Conservation (phyloP, 2,329 filamentous ascomycete genomes). For the Diaporthe longicolla region DNA sequence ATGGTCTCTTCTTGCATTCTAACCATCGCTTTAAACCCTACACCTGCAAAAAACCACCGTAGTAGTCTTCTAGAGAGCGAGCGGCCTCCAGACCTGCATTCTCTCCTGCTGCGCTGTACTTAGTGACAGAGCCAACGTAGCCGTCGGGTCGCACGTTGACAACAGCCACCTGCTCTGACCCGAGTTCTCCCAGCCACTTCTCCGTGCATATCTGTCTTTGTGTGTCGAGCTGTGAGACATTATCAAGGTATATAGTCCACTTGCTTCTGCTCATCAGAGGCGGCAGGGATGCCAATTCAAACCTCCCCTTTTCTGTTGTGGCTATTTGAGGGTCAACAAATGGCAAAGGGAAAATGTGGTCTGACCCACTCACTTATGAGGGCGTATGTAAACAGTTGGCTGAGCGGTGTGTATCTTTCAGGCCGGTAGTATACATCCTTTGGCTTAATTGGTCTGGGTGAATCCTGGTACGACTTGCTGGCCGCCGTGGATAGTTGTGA, state of each 20-base stretch:
- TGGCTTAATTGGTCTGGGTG: constrained; percentile 68
- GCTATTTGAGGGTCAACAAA: constrained; percentile 26
- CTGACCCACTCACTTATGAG: constrained; percentile 72
- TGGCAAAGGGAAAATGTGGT: not conserved
- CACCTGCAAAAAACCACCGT: constrained; percentile 67
- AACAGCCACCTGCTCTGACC: constrained; percentile 70
- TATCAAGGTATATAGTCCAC: constrained; percentile 82
- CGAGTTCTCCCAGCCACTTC: constrained; percentile 77
- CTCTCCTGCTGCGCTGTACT: constrained; percentile 61
- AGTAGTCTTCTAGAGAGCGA: constrained; percentile 67
- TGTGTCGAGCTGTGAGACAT: constrained; percentile 69
- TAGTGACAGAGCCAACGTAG: constrained; percentile 75
- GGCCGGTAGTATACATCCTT: constrained; percentile 77
- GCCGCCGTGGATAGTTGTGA: constrained; percentile 71
- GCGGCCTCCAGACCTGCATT: constrained; percentile 57
- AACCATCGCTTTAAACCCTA: constrained; percentile 43
- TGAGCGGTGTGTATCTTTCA: constrained; percentile 77
- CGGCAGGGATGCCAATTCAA: constrained; percentile 78
- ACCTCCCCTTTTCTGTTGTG: constrained; percentile 61
- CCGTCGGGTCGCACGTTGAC: constrained; percentile 80
- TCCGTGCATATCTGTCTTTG: constrained; percentile 69
- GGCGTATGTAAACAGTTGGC: constrained; percentile 77
- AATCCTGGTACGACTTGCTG: constrained; percentile 71
- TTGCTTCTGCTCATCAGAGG: constrained; percentile 72
- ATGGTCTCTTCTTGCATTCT: not conserved